A percentile compares a stretch with the other conserved stretches of the same genome.
These are phyloP conservation scores for Rosa multiflora DNA, from an alignment of 306 rosid species.

Conservation along the genomic window DNA sequence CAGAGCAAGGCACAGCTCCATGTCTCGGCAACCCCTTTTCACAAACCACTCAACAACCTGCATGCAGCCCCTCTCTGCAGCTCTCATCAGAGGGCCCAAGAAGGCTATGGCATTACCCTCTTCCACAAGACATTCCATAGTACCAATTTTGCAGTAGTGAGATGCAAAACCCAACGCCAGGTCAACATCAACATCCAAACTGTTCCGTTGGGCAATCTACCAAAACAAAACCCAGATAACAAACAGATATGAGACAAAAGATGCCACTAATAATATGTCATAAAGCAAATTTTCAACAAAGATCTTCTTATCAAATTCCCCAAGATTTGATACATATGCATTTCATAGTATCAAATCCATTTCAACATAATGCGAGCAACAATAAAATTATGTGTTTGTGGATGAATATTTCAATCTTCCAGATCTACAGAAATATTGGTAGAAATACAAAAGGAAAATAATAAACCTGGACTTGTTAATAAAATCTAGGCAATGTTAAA, in stretches of 20 bases:
- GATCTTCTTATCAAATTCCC: neutral
- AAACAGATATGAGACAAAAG: slow-evolving; percentile 18
- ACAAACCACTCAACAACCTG: slow-evolving; percentile 90
- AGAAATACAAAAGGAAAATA: neutral
- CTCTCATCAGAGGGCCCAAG: slow-evolving; percentile 91
- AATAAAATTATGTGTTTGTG: neutral
- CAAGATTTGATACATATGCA: neutral
- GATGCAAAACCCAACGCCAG: slow-evolving; percentile 92
- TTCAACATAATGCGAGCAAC: neutral
- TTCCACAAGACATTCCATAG: slow-evolving; percentile 91
- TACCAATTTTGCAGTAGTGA: slow-evolving; percentile 80
- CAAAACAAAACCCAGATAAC: slow-evolving; percentile 31
- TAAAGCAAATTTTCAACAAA: slow-evolving; percentile 2
- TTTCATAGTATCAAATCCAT: neutral
- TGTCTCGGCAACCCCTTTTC: slow-evolving; percentile 79
- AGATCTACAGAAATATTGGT: neutral
- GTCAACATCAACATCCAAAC: slow-evolving; percentile 89
- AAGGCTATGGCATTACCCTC: slow-evolving; percentile 91
- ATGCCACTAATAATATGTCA: neutral
- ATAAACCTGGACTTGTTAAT: neutral
- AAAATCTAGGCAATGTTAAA: neutral
- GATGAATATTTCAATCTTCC: neutral
- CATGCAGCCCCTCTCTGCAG: slow-evolving; percentile 89
- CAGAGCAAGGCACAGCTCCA: slow-evolving; percentile 94
- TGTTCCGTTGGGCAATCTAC: slow-evolving; percentile 87